A percentile compares a stretch with the other conserved stretches of the same genome.
Evolutionary conservation across 2,329 filamentous ascomycete genomes (phyloP).

Genomic region (Scedosporium aurantiacum): DNA sequence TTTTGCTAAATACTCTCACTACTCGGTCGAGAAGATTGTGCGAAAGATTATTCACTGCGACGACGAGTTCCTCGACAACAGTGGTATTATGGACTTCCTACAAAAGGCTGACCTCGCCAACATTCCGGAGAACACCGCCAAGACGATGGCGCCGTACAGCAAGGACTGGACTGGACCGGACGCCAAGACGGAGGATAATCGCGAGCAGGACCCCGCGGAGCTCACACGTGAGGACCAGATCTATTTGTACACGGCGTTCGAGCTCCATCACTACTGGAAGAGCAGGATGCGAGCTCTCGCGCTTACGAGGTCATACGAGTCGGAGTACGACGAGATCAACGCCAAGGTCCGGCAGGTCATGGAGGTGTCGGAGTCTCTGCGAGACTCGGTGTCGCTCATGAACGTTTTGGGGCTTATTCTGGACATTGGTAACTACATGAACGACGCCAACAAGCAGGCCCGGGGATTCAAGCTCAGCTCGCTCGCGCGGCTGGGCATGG

Average conservation of each 20-base stretch:
- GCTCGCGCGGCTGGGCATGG: constrained; percentile 84
- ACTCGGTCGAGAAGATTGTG: constrained; percentile 72
- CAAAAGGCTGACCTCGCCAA: constrained; percentile 88
- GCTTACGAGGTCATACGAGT: constrained; percentile 72
- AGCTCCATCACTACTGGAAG: constrained; percentile 98
- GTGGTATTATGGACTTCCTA: constrained; percentile 91
- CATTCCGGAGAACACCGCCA: constrained; percentile 80
- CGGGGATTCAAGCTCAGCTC: constrained; percentile 97
- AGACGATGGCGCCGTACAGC: constrained; percentile 88
- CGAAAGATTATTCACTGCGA: constrained; percentile 96
- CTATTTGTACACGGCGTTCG: constrained; percentile 84
- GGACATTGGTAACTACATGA: constrained; percentile 99
- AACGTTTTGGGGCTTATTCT: constrained; percentile 92
- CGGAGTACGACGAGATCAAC: constrained; percentile 86
- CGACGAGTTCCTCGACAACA: constrained; percentile 74
- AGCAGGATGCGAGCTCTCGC: constrained; percentile 85
- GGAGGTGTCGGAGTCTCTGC: constrained; percentile 73
- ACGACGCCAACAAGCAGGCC: constrained; percentile 97
- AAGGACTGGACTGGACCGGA: constrained; percentile 92
- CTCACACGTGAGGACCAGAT: constrained; percentile 93
- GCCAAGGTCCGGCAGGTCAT: constrained; percentile 79
- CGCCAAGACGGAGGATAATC: constrained; percentile 55
- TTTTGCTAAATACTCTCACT: constrained; percentile 82
- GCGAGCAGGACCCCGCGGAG: constrained; percentile 78
- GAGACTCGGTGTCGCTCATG: constrained; percentile 88